Evolutionary conservation across 768 basidiomycete species (phyloP).

Genomic region (Candolleomyces efflorescens): DNA sequence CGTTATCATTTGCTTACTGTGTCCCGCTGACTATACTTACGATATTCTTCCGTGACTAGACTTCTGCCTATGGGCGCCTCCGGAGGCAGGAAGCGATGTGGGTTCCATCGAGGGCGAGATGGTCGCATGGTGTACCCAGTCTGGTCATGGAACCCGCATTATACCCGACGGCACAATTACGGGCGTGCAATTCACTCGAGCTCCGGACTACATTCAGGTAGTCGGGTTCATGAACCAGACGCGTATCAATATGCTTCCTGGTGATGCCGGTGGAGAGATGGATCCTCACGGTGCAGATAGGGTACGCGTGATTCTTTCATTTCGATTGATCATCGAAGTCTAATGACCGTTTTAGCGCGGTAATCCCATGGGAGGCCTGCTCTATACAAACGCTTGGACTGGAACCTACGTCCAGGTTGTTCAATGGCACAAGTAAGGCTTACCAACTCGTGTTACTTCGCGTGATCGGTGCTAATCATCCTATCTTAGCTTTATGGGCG

Average conservation of each 20-base stretch:
- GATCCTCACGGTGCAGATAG: slow-evolving; percentile 60
- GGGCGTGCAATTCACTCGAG: slow-evolving; percentile 54
- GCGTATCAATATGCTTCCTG: slow-evolving; percentile 39
- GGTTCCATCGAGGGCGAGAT: slow-evolving; percentile 56
- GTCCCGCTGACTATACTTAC: neutral
- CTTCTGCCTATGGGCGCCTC: slow-evolving; percentile 57
- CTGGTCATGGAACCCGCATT: slow-evolving; percentile 56
- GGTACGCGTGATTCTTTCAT: neutral
- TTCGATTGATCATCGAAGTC: neutral
- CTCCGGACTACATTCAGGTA: slow-evolving; percentile 50
- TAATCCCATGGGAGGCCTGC: slow-evolving; percentile 68
- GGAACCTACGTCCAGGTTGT: slow-evolving; percentile 48
- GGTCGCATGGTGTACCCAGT: slow-evolving; percentile 69
- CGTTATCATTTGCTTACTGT: neutral
- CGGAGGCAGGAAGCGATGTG: slow-evolving; percentile 40
- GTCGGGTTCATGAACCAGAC: slow-evolving; percentile 57
- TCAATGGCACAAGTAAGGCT: slow-evolving; percentile 63
- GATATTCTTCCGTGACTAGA: slow-evolving; percentile 22
- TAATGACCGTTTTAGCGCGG: slow-evolving; percentile 52
- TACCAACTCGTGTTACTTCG: neutral
- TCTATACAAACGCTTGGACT: slow-evolving; percentile 56
- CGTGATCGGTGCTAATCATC: neutral
- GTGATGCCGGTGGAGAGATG: slow-evolving; percentile 66
- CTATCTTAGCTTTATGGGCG: slow-evolving; percentile 61
- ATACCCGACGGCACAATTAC: slow-evolving; percentile 54